Base-by-base conservation (phyloP, 768 basidiomycete species). In the Suillus fuscotomentosus region DNA sequence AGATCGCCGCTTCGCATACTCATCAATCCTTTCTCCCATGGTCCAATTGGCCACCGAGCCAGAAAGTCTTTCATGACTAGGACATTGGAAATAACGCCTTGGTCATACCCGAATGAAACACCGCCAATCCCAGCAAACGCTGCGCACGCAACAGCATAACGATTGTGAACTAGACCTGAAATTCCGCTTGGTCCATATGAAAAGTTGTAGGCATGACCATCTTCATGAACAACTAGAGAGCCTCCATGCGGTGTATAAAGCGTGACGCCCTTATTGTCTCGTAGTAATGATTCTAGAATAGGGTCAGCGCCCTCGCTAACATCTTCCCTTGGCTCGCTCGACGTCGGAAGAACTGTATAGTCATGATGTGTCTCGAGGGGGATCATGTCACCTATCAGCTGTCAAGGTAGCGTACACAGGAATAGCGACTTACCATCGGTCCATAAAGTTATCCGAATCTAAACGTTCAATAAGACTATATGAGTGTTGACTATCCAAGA, bases 1-100 rank as follows among this genome's bases (percentile, higher is more conserved):
- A 56, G 38, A 54, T 20, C 10, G 60, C 27, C 41, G 9, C 31
- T 34, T 17, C 22, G 80, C 86, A 63, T 70, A 93, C 92, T 94
- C 85, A 93, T 89, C 22, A 84, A 76, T 5, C 92, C 92, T 69
- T 86, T 88, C 77, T 93, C 86, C 77, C 89, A 80, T 0, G 91
- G 83, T 6, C 87, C 86, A 3, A 91, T 76, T 5, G 88, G 89
- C 87, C 89, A 94, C 10, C 86, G 81, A 57, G 76, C 68, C 34
- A 84, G 67, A 68, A 94, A 94, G 68, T 92, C 88, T 47, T 81
- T 78, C 92, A 94, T 94, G 14, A 94, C 90, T 14, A 94, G 81
- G 15, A 94, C 87, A 72, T 94, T 94, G 3, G 92, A 90, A 67
- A 94, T 92, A 62, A 93, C 92, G 43, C 91, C 91, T 71, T 93